Percentiles rank a stretch among this genome's conserved stretches.
Evolutionary conservation across 2,329 filamentous ascomycete genomes (phyloP).

Genomic region (Ploettnerulaceae sp.): DNA sequence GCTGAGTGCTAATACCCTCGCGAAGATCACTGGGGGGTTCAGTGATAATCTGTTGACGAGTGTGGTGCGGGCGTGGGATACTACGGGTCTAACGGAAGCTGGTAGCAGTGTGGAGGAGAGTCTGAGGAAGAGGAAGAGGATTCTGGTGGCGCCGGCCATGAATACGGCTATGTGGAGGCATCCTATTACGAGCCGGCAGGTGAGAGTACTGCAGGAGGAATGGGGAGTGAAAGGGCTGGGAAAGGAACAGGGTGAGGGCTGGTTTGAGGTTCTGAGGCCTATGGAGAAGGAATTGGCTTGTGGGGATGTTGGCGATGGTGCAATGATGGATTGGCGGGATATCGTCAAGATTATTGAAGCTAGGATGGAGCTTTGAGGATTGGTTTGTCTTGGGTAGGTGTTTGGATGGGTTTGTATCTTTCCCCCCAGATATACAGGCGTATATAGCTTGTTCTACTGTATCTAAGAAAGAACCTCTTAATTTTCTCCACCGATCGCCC

Average conservation of each 20-base stretch:
- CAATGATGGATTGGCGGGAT: slow-evolving; percentile 75
- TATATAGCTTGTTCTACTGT: too few relatives aligned
- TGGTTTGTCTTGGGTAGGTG: background rate
- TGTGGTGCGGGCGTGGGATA: slow-evolving; percentile 85
- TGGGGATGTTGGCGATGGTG: slow-evolving; percentile 76
- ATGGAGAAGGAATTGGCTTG: slow-evolving; percentile 77
- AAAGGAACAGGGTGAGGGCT: slow-evolving; percentile 47
- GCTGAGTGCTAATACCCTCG: slow-evolving; percentile 77
- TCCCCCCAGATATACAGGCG: too few relatives aligned
- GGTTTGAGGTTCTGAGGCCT: slow-evolving; percentile 69
- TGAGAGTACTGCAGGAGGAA: slow-evolving; percentile 64
- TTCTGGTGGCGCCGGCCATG: slow-evolving; percentile 78
- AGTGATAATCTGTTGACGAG: slow-evolving; percentile 70
- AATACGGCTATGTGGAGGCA: slow-evolving; percentile 90
- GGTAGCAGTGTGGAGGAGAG: background rate
- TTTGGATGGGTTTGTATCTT: slow-evolving; percentile 6
- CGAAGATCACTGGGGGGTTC: slow-evolving; percentile 75
- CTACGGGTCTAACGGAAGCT: slow-evolving; percentile 29
- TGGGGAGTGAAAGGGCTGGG: slow-evolving; percentile 58
- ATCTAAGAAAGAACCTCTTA: too few relatives aligned
- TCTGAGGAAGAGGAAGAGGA: slow-evolving; percentile 50
- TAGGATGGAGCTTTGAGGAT: slow-evolving; percentile 28
- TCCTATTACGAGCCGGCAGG: slow-evolving; percentile 70
- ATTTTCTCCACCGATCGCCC: too few relatives aligned
- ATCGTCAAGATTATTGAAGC: slow-evolving; percentile 64